Base-by-base conservation (phyloP, 805 yeast species). In the Starmerella sp. region DNA sequence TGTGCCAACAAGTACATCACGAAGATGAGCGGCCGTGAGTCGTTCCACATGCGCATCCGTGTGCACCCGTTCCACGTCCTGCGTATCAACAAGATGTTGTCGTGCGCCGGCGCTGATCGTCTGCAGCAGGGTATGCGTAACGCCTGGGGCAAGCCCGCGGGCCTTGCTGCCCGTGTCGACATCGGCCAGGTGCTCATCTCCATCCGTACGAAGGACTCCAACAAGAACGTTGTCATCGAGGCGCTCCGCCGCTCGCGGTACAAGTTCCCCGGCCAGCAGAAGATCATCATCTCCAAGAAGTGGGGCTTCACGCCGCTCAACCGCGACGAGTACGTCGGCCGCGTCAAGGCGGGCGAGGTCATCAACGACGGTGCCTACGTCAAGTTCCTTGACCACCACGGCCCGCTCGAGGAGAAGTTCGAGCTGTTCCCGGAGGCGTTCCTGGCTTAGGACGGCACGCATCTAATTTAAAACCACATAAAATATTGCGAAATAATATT, bases 81-180 rank as follows among this genome's bases (percentile, higher is more conserved):
- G 77, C 86, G 98, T 81, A 93, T 93, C 83, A 93, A 93, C 93
- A 93, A 93, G 88, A 93, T 93, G 98, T 89, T 93, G 96, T 93
- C 98, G 74, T 93, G 98, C 83, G 98, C 98, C 81, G 98, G 98
- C 87, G 98, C 98, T 76, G 98, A 93, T 91, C 89, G 98, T 86
- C 84, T 93, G 80, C 98, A 93, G 82, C 97, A 93, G 82, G 98
- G 98, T 90, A 93, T 93, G 98, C 91, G 98, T 88, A 95, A 95
- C 83, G 98, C 98, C 75, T 93, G 97, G 97, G 98, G 98, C 89
- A 93, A 93, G 83, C 98, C 98, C 72, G 96, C 90, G 72, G 98
- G 98, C 83, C 82, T 89, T 73, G 98, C 97, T 71, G 98, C 98
- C 71, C 89, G 98, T 78, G 97, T 93, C 75, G 79, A 79, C 80